Evolutionary conservation across 2,329 filamentous ascomycete genomes (phyloP).

Genomic region (Colletotrichum tanaceti): DNA sequence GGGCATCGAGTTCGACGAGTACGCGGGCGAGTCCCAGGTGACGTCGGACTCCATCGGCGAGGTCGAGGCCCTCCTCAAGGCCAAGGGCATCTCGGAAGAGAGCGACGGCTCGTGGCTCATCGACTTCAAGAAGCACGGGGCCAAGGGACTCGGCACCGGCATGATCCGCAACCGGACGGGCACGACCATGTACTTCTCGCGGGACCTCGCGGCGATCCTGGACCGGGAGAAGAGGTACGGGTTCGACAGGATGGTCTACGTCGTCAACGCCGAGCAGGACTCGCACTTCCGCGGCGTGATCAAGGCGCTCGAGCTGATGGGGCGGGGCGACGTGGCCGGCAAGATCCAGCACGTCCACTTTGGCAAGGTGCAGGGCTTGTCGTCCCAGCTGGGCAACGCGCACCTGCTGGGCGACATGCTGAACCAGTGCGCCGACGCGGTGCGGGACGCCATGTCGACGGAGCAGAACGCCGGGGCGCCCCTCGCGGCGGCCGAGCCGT

Average conservation of each 20-base stretch:
- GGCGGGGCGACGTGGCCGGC: constrained; percentile 46
- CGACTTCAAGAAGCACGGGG: constrained; percentile 75
- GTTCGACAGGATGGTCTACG: constrained; percentile 56
- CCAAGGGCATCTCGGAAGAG: constrained; percentile 70
- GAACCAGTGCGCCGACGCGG: constrained; percentile 60
- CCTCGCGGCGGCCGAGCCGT: constrained; percentile 69
- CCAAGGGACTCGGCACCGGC: constrained; percentile 75
- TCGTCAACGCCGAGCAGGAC: constrained; percentile 52
- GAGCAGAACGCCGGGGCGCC: constrained; percentile 74
- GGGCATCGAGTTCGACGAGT: constrained; percentile 71
- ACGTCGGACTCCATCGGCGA: constrained; percentile 63
- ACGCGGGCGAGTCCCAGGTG: constrained; percentile 75
- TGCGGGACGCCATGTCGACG: constrained; percentile 72
- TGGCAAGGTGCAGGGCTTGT: constrained; percentile 60
- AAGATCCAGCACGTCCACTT: constrained; percentile 57
- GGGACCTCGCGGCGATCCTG: constrained; percentile 74
- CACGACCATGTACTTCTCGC: constrained; percentile 74
- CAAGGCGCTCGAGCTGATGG: constrained; percentile 52
- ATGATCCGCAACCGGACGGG: constrained; percentile 73
- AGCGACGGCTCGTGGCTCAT: constrained; percentile 75
- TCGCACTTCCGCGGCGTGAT: constrained; percentile 50
- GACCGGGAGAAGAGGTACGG: constrained; percentile 67
- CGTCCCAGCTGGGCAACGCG: constrained; percentile 58
- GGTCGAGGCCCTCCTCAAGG: constrained; percentile 68
- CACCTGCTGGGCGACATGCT: constrained; percentile 69